phyloP scores from a whole-genome alignment of 164 flowering plant species.

The Stephania cephalantha region DNA sequence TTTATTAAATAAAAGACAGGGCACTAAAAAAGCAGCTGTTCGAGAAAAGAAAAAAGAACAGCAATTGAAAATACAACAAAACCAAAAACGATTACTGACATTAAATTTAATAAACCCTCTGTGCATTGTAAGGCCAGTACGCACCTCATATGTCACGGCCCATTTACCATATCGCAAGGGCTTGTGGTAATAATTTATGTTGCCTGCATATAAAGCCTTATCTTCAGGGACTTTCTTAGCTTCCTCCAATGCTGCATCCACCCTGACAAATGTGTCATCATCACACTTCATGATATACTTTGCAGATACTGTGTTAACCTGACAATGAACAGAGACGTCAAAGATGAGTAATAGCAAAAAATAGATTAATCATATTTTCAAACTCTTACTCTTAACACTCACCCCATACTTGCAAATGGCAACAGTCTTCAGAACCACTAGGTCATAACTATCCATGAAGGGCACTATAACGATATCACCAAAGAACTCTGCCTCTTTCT shows the following conservation, averaged over 20 bases:
- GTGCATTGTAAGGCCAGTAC: background rate
- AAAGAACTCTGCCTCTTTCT: slow-evolving; percentile 69
- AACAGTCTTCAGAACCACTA: slow-evolving; percentile 65
- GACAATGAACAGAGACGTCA: background rate
- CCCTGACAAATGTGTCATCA: slow-evolving; percentile 67
- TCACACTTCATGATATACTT: slow-evolving; percentile 68
- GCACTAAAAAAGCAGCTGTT: too few species aligned
- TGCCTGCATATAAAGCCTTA: slow-evolving; percentile 51
- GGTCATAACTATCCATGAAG: slow-evolving; percentile 73
- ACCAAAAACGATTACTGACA: background rate
- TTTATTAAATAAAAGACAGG: too few species aligned
- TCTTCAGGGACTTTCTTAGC: slow-evolving; percentile 26
- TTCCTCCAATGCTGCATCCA: slow-evolving; percentile 48
- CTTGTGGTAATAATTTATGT: slow-evolving; percentile 58
- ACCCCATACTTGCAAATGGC: slow-evolving; percentile 81
- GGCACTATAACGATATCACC: slow-evolving; percentile 72
- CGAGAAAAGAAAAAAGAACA: background rate
- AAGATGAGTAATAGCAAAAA: background rate
- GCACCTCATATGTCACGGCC: slow-evolving; percentile 76
- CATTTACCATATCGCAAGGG: slow-evolving; percentile 72
- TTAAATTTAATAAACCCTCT: background rate
- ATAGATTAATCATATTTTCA: background rate
- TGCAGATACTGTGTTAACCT: slow-evolving; percentile 50
- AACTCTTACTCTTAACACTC: slow-evolving; percentile 17
- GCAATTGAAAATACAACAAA: too few species aligned